Conservation (phyloP, 176 grass and related monocot species). For the Hordeum vulgare region MorexV3_pseudomolecules_assembly NC_058520.1:287450310-287450809, state of each 20-base stretch:
- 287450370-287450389: slow-evolving; percentile 10
- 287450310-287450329: not conserved
- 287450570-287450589: slow-evolving; percentile 82
- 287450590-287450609: slow-evolving; percentile 66
- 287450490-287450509: slow-evolving; percentile 71
- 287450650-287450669: slow-evolving; percentile 11
- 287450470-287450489: slow-evolving; percentile 87
- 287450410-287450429: slow-evolving; percentile 85
- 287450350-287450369: not conserved
- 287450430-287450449: slow-evolving; percentile 75
- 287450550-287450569: slow-evolving; percentile 82
- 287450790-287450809: slow-evolving; percentile 93
- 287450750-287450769: slow-evolving; percentile 94
- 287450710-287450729: slow-evolving; percentile 97
- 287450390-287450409: slow-evolving; percentile 49
- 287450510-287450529: slow-evolving; percentile 61
- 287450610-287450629: slow-evolving; percentile 12
- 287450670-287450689: slow-evolving; percentile 6
- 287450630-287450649: slow-evolving; percentile 9
- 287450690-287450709: slow-evolving; percentile 55
- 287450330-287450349: not conserved
- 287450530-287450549: slow-evolving; percentile 88
- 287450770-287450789: slow-evolving; percentile 94
- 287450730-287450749: slow-evolving; percentile 98
- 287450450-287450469: slow-evolving; percentile 76